These are phyloP conservation scores for Penicillium arizonense DNA, from an alignment of 495 filamentous ascomycete species.

Conservation along the genomic window DNA sequence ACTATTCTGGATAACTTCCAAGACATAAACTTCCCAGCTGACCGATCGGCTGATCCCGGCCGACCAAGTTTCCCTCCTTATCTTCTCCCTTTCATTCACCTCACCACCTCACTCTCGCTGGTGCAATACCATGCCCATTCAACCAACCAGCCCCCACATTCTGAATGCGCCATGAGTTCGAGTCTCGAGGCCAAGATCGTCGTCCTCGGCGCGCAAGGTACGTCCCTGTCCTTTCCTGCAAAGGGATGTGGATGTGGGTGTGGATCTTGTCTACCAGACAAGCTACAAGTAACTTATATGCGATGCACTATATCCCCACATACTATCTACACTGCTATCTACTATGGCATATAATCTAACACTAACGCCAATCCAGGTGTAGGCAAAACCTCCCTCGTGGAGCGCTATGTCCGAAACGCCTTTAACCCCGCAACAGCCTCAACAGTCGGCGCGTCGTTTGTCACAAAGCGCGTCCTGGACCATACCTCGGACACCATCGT, in stretches of 20 bases:
- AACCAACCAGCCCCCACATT: constrained; percentile 23
- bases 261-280: no score
- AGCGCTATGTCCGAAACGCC: constrained; percentile 77
- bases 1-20: not conserved
- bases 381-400: constrained; percentile 90
- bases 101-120: not conserved
- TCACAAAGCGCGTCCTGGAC: constrained; percentile 90
- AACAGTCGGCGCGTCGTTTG: constrained; percentile 90
- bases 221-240: not conserved
- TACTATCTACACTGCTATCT: not conserved
- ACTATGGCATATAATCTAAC: not conserved
- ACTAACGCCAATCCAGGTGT: constrained; percentile 55
- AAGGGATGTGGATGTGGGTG: no score
- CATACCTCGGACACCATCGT: constrained; percentile 75
- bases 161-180: constrained; percentile 58
- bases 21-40: not conserved
- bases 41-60: constrained; percentile 14
- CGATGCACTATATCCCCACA: not conserved
- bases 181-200: constrained; percentile 91
- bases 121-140: constrained; percentile 31
- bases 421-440: constrained; percentile 70
- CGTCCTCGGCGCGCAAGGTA: constrained; percentile 79
- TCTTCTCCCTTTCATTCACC: constrained; percentile 1
- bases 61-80: not conserved
- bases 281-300: no score